These are phyloP conservation scores for Sequoiadendron giganteum DNA, from an alignment of 75 land plant species.

Conservation along the genomic window DNA sequence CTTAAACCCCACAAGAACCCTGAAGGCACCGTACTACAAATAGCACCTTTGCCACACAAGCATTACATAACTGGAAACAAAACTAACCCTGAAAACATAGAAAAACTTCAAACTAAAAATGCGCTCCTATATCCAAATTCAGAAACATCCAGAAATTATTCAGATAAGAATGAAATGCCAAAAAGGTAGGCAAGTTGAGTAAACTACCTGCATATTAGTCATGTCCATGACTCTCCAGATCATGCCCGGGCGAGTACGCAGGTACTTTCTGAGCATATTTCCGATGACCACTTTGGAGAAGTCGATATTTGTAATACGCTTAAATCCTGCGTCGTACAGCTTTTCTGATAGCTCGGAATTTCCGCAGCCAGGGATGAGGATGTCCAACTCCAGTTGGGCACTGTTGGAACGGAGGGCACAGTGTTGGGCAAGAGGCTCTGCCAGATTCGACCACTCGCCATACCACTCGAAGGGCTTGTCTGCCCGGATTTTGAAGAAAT, in stretches of 20 bases:
- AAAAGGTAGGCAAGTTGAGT: background rate
- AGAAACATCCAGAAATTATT: too few species aligned
- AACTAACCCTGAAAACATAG: background rate
- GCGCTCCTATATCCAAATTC: background rate
- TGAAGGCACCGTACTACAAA: background rate
- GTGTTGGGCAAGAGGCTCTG: constrained; percentile 28
- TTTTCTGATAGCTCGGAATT: constrained; percentile 78
- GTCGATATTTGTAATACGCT: constrained; percentile 67
- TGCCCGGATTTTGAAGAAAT: constrained; percentile 63
- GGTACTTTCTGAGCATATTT: constrained; percentile 76
- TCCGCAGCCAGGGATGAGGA: constrained; percentile 96
- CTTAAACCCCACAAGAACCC: background rate
- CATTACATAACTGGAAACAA: background rate
- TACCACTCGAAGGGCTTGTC: constrained; percentile 94
- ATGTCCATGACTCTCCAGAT: constrained; percentile 97
- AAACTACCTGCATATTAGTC: constrained; percentile 80
- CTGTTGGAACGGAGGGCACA: background rate
- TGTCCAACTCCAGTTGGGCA: constrained; percentile 14
- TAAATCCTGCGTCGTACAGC: constrained; percentile 83
- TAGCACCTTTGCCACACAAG: background rate
- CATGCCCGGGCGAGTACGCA: constrained; percentile 78
- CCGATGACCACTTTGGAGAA: constrained; percentile 82
- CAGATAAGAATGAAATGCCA: background rate
- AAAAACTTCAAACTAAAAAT: background rate
- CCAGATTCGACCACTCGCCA: constrained; percentile 69